Evolutionary conservation across 2,329 filamentous ascomycete species (phyloP), one percentile per base, ranked within the genome.

Genomic region (Metarhizium guizhouense): DNA sequence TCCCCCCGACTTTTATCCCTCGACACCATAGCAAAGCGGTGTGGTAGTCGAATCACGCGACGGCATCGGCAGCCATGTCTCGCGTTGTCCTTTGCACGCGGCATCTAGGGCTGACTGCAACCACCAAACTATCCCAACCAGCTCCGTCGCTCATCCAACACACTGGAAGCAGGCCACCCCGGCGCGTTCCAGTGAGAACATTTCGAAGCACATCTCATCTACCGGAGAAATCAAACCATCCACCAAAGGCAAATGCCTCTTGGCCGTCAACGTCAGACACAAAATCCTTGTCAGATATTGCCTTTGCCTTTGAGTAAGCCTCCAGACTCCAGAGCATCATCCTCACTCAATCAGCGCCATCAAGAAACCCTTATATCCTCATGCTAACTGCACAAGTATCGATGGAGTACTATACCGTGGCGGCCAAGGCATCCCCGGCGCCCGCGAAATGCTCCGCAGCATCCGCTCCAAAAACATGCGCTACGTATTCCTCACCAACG

Each of bases 401-500:
- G 94, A 99, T 70, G 94, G 94, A 55, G 94, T 99, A n/a, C 82
- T 99, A 20, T 80, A 97, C 36, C 90, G 92, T 65, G 87, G 88
- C 58, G 83, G 87, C 4, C 82, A 85, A 59, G 85, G 89, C 3
- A 85, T 97, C 50, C 87, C 90, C 1, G 87, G 88, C 36, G 93
- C 94, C 1, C 76, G 83, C 1, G 79, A 88, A 65, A 81, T 91
- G 14, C 80, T 99, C 20, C 74, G 77, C 34, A 86, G 84, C 64
- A 84, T 97, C 20, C 84, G 91, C 62, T 73, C 79, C 50, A 80
- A 91, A 65, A 78, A 82, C 50, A 90, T 96, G 49, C 92, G 92
- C 13, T 97, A 95, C 73, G 93, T 99, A 64, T 83, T 99, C 38
- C 79, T 99, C 59, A 99, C 94, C 57, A 99, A 99, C 72, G 94